A percentile compares a stretch with the other conserved stretches of the same genome.
Evolutionary conservation across 768 basidiomycete species (phyloP).

Genomic region (Sporobolomyces roseus): DNA sequence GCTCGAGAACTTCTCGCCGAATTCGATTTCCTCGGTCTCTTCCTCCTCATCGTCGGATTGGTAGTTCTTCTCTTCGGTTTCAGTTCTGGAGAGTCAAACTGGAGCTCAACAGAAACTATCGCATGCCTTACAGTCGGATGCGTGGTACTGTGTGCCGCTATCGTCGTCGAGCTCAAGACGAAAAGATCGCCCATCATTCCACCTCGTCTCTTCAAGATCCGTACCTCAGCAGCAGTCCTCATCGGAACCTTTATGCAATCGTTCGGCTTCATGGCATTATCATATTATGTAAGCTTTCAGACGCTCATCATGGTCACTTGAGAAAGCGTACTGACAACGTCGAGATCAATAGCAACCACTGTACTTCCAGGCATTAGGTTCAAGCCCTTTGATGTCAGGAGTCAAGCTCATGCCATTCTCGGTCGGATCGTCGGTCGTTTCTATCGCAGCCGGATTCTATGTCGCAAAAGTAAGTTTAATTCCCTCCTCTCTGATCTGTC

Average conservation of each 20-base stretch:
- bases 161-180: slow-evolving; percentile 43
- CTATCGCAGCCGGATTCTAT: slow-evolving; percentile 29
- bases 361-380: slow-evolving; percentile 38
- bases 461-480: slow-evolving; percentile 30
- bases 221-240: slow-evolving; percentile 37
- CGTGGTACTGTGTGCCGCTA: slow-evolving; percentile 41
- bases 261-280: slow-evolving; percentile 37
- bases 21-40: slow-evolving; percentile 51
- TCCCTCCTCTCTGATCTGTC: neutral
- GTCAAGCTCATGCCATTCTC: slow-evolving; percentile 42
- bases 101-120: slow-evolving; percentile 37
- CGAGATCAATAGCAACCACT: no score
- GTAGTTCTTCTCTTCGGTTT: slow-evolving; percentile 50
- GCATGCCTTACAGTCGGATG: slow-evolving; percentile 38
- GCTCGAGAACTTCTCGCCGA: slow-evolving; percentile 44
- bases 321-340: no score
- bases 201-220: slow-evolving; percentile 47
- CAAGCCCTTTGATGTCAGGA: slow-evolving; percentile 39
- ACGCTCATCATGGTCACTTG: no score
- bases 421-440: slow-evolving; percentile 37
- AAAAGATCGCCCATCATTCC: slow-evolving; percentile 51
- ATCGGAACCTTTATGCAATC: slow-evolving; percentile 38
- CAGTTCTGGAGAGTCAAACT: slow-evolving; percentile 39
- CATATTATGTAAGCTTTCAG: no score
- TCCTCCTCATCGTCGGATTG: slow-evolving; percentile 47